These are phyloP conservation scores for Umbilicaria muhlenbergii DNA, from an alignment of 495 filamentous ascomycete species.

Conservation along the genomic window DNA sequence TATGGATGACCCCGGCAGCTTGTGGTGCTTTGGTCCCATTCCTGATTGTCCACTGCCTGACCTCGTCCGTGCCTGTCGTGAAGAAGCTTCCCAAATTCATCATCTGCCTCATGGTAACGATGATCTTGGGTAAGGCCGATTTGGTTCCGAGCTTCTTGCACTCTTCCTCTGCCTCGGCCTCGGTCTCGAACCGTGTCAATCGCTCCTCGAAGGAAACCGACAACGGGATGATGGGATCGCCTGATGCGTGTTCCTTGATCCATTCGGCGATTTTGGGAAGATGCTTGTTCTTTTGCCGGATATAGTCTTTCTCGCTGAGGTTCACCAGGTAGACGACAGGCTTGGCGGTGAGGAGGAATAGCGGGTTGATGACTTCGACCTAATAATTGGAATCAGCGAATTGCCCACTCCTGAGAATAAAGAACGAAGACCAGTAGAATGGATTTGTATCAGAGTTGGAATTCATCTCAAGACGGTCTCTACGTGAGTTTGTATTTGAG, in stretches of 20 bases:
- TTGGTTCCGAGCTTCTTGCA: slow-evolving; percentile 79
- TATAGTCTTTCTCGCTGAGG: slow-evolving; percentile 90
- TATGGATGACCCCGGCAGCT: slow-evolving; percentile 95
- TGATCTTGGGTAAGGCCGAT: slow-evolving; percentile 81
- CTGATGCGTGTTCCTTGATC: slow-evolving; percentile 77
- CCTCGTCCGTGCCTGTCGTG: slow-evolving; percentile 92
- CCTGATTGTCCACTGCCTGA: slow-evolving; percentile 95
- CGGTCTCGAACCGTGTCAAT: slow-evolving; percentile 58
- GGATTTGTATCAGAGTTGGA: slow-evolving; percentile 33
- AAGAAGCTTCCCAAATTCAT: slow-evolving; percentile 90
- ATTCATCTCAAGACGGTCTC: slow-evolving; percentile 74
- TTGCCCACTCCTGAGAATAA: slow-evolving; percentile 4
- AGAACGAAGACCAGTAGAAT: slow-evolving; percentile 4
- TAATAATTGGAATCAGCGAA: slow-evolving; percentile 27
- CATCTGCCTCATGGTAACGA: slow-evolving; percentile 86
- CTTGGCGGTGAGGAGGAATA: slow-evolving; percentile 91
- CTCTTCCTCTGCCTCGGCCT: slow-evolving; percentile 70
- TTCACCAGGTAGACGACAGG: slow-evolving; percentile 96
- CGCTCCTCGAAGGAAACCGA: slow-evolving; percentile 89
- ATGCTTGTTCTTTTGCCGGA: slow-evolving; percentile 99
- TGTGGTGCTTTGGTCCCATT: slow-evolving; percentile 94
- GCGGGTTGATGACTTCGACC: slow-evolving; percentile 95
- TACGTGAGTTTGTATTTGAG: slow-evolving; percentile 45
- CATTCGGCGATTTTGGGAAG: slow-evolving; percentile 82
- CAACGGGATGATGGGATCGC: slow-evolving; percentile 83